Evolutionary conservation across 2,329 filamentous ascomycete species (phyloP).

Genomic region (Fusarium acutatum): DNA sequence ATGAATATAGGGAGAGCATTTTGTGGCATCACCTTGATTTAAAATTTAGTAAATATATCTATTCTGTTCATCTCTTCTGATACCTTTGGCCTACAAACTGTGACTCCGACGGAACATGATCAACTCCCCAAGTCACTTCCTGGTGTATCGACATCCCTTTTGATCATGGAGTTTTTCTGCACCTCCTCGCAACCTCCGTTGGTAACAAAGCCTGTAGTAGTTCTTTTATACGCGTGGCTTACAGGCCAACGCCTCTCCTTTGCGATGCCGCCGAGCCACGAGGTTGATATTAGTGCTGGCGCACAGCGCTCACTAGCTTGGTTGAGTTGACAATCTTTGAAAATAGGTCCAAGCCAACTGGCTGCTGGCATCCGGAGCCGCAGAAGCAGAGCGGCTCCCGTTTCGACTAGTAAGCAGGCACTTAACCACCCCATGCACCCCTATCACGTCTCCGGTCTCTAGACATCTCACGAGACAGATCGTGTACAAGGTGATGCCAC

Average conservation of each 20-base stretch:
- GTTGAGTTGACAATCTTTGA: not conserved
- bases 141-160: not conserved
- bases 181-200: not conserved
- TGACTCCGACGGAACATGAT: not conserved
- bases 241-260: slow-evolving; percentile 2
- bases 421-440: not conserved
- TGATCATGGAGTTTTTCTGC: not conserved
- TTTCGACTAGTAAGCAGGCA: slow-evolving; percentile 9
- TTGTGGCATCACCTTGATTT: slow-evolving; percentile 7
- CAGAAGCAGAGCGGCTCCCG: slow-evolving; percentile 20
- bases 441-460: not conserved
- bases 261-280: not conserved
- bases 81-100: not conserved
- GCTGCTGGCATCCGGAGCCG: slow-evolving; percentile 31
- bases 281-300: not conserved
- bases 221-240: slow-evolving; percentile 2
- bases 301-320: not conserved
- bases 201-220: not conserved
- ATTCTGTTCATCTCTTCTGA: not conserved
- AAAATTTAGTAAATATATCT: not conserved
- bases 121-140: not conserved
- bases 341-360: not conserved
- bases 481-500: slow-evolving; percentile 31
- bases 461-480: slow-evolving; percentile 21
- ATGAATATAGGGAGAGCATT: slow-evolving; percentile 15